Percentiles rank a stretch among this genome's conserved stretches.
These are phyloP conservation scores for Elsinoe fawcettii DNA, from an alignment of 2,329 filamentous ascomycete genomes.

Conservation along the genomic window DNA sequence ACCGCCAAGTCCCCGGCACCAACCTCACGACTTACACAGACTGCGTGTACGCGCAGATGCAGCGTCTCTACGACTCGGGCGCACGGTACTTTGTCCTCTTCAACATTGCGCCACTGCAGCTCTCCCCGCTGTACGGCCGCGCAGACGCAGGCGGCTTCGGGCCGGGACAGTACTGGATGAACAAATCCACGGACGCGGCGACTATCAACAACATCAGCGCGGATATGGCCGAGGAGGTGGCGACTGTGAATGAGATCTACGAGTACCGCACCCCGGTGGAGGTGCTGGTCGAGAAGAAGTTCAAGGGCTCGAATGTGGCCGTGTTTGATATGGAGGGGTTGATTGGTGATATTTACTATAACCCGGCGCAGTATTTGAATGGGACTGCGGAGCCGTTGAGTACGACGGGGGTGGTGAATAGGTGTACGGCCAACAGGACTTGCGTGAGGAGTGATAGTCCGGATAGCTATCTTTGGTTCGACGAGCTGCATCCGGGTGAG, in stretches of 20 bases:
- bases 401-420: constrained; percentile 50
- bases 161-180: constrained; percentile 40
- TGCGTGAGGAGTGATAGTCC: constrained; percentile 38
- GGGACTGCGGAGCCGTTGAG: constrained; percentile 52
- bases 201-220: constrained; percentile 40
- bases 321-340: constrained; percentile 61
- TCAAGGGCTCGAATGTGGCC: constrained; percentile 52
- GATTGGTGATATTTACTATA: constrained; percentile 56
- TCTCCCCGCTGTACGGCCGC: constrained; percentile 58
- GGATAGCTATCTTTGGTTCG: constrained; percentile 64
- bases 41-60: constrained; percentile 59
- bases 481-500: constrained; percentile 64
- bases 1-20: constrained; percentile 52
- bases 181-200: constrained; percentile 39
- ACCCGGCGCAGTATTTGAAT: constrained; percentile 55
- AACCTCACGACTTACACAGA: constrained; percentile 58
- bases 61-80: constrained; percentile 56
- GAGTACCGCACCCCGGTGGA: constrained; percentile 45
- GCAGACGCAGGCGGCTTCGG: constrained; percentile 38
- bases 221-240: constrained; percentile 46
- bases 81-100: constrained; percentile 65
- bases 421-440: constrained; percentile 41
- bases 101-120: constrained; percentile 59
- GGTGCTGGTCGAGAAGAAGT: constrained; percentile 35
- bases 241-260: constrained; percentile 45